Base-by-base conservation (phyloP, 768 basidiomycete genomes). In the Leucosporidium creatinivorum region DNA sequence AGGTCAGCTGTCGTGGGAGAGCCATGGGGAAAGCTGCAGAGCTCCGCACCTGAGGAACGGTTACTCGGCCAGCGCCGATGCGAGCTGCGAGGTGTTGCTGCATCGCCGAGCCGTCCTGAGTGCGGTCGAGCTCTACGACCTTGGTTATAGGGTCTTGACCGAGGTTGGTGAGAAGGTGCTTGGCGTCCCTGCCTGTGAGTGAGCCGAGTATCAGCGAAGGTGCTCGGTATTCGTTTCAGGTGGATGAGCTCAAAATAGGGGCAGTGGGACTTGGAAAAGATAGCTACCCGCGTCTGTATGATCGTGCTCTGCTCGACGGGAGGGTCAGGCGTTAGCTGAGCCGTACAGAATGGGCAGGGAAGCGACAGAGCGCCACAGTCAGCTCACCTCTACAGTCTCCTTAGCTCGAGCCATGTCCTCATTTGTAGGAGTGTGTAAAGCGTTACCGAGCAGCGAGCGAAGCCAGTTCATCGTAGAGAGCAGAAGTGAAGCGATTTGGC, bases 11-110 rank as follows among this genome's bases (percentile, higher is more conserved):
- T 19, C 23, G 36, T 23, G 31, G 21, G 25, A 10, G 36, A 47
- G 36, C 2, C 4, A 33, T 10, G 33, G 30, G 12, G 7, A 4
- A 33, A 21, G 19, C 19, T 4, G 33, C 25, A 28, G 25, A 18
- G 31, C 1, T 25, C 17, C 66, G 19, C 21, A 70, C 73, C 63
- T 73, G 74, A 21, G 74, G 74, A 4, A 75, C 74, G 0, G 74
- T 75, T 0, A 75, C 74, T 50, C 47, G 58, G 1, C 49, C 25
- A 0, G 49, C 65, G 4, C 67, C 67, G 13, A 44, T 44, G 15
- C 39, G 39, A 72, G 9, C 44, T 59, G 44, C 50, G 65, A 64
- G 44, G 28, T 26, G 31, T 7, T 30, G 55, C 28, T 18, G 28
- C 7, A 31, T 30, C 19, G 31, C 13, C 18, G 30, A 19, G 15